Percentiles rank a stretch among this genome's conserved stretches.
Evolutionary conservation across 208 protist species (phyloP).

Genomic region (Crithidia sp.): DNA sequence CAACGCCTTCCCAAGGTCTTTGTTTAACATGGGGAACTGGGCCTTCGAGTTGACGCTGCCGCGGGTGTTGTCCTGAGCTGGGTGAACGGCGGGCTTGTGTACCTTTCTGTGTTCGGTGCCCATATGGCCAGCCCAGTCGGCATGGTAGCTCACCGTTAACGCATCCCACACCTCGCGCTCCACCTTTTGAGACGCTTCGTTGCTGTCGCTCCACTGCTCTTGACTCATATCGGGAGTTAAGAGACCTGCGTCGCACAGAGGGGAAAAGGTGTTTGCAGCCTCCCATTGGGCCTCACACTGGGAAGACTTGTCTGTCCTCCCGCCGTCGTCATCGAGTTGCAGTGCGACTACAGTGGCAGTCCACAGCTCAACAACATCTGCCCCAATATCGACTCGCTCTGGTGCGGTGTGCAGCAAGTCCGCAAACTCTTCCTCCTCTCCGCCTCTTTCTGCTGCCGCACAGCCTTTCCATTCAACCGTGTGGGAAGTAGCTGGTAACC

Average conservation of each 20-base stretch:
- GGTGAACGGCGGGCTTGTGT: background rate
- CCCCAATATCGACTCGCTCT: conserved; percentile 19
- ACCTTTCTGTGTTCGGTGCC: too few relatives aligned
- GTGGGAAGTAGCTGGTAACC: background rate
- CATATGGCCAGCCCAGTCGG: conserved; percentile 6
- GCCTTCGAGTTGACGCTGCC: background rate
- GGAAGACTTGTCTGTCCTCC: too few relatives aligned
- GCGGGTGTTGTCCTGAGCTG: background rate
- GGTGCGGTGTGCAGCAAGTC: conserved; percentile 28
- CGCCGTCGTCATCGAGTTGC: background rate
- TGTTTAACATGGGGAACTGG: too few relatives aligned
- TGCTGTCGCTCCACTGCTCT: too few relatives aligned
- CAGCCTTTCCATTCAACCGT: background rate
- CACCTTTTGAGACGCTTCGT: background rate
- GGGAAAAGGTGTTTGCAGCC: too few relatives aligned
- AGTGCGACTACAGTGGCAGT: background rate
- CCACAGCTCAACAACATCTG: conserved; percentile 23
- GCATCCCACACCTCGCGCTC: background rate
- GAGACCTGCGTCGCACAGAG: too few relatives aligned
- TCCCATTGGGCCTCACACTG: too few relatives aligned
- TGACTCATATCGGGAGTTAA: too few relatives aligned
- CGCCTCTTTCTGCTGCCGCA: background rate
- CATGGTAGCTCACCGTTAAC: conserved; percentile 11
- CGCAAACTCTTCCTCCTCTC: background rate
- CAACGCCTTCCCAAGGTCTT: too few relatives aligned